Conservation (phyloP, 139 green algal species). For the Chlorokybus atmophyticus region DNA sequence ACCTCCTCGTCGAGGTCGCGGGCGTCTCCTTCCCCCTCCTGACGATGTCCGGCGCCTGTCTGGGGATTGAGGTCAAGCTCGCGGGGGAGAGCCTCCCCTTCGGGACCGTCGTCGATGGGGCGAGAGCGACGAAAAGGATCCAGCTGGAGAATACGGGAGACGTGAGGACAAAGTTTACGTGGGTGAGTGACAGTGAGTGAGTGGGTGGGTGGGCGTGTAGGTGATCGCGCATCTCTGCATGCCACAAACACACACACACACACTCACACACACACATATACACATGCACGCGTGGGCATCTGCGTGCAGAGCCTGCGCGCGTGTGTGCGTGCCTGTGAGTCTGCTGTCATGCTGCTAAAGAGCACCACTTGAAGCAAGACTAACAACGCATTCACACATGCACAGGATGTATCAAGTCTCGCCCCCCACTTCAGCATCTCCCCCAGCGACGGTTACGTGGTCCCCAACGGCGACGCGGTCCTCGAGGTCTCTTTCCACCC, state of each 20-base stretch:
- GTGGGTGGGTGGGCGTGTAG: too few relatives aligned
- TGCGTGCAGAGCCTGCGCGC: too few relatives aligned
- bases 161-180: constrained; percentile 48
- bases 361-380: too few relatives aligned
- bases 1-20: constrained; percentile 36
- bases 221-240: too few relatives aligned
- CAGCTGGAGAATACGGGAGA: constrained; percentile 65
- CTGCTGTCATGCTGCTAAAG: too few relatives aligned
- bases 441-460: constrained; percentile 49
- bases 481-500: constrained; percentile 71
- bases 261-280: too few relatives aligned
- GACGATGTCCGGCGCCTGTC: constrained; percentile 44
- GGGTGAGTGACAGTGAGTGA: too few relatives aligned
- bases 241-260: too few relatives aligned
- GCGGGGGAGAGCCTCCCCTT: constrained; percentile 54
- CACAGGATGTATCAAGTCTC: constrained; percentile 33
- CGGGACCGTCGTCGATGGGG: constrained; percentile 49
- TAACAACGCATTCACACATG: too few relatives aligned
- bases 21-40: constrained; percentile 38
- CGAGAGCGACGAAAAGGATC: constrained; percentile 41
- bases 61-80: constrained; percentile 53
- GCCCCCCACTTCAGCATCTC: constrained; percentile 46
- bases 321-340: too few relatives aligned
- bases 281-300: too few relatives aligned
- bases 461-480: constrained; percentile 46